Evolutionary conservation across 106 monocot genomes (phyloP), one percentile per base, ranked within the genome.

Genomic region (Gastrodia elata): DNA sequence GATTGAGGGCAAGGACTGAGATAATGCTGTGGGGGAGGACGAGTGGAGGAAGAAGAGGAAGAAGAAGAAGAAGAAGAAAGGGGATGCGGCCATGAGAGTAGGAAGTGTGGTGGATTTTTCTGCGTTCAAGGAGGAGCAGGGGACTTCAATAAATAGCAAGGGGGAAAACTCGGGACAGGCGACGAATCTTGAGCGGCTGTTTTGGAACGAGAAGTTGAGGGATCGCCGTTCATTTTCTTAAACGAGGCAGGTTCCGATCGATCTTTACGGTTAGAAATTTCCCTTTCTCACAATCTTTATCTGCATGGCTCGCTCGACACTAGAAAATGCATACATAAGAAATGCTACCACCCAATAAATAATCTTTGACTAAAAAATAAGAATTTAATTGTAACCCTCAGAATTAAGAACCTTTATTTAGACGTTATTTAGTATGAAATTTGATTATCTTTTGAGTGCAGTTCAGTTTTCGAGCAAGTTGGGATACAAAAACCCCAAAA

Each of bases 1-100:
- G 8, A 9, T 22, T 15, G 68, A 68, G 38, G 68, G 39, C 9
- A 39, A 24, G 33, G 56, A 74, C 82, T 38, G 74, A 38, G 39
- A 11, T 43, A 20, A 30, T 35, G 4, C n/a, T 6, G 25, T 2
- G 25, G 18, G 15, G 57, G 41, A 6, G 39, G 39, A 1, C 0
- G 25, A 15, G 3, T 18, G 33, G 9, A 5, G 22, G 68, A 38
- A 39, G 38, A n/a, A 18, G 38, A 38, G 0, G 68, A 68, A 9
- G 68, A 39, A 15, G 39, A 68, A 14, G 14, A 39, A 1, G 32
- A 65, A 14, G 35, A 65, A 6, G 55, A 55, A 20, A 18, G 16
- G 16, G 20, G 20, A 20, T 36, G 65, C 15, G 36, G 65, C 33
- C 65, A 65, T 65, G 27, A 11, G 59, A 59, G 11, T 59, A n/a